phyloP scores from a whole-genome alignment of 2,329 filamentous ascomycete species.

The Penicillium freii region DNA sequence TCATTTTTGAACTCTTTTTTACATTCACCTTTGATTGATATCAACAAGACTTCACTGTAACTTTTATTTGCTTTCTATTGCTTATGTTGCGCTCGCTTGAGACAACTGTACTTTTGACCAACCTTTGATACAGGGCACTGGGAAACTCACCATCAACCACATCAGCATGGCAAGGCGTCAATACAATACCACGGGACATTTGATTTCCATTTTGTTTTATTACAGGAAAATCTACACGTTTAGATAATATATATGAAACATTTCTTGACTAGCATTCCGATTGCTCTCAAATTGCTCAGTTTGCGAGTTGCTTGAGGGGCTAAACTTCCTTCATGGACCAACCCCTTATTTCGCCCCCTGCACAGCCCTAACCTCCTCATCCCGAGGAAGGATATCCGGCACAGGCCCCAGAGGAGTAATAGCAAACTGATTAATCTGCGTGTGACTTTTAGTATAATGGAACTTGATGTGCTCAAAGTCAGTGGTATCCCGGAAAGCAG shows the following conservation, averaged over 20 bases:
- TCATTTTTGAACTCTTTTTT: neutral
- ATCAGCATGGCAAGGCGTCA: conserved; percentile 37
- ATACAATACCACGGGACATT: conserved; percentile 27
- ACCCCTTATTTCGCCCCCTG: conserved; percentile 11
- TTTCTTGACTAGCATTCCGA: neutral
- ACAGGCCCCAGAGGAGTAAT: conserved; percentile 85
- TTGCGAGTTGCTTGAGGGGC: neutral
- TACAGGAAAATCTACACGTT: conserved; percentile 1
- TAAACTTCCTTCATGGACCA: neutral
- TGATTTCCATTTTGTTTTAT: conserved; percentile 19
- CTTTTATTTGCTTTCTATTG: neutral
- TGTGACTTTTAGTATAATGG: conserved; percentile 66
- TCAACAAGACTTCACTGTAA: conserved; percentile 1
- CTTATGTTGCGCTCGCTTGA: conserved; percentile 5
- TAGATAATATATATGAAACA: neutral
- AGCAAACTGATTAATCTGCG: conserved; percentile 61
- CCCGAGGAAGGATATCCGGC: conserved; percentile 74
- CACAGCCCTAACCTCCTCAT: conserved; percentile 65
- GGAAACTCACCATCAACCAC: conserved; percentile 16
- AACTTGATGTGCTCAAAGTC: conserved; percentile 95
- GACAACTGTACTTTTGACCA: conserved; percentile 6
- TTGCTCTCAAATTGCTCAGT: neutral
- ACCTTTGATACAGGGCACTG: conserved; percentile 10
- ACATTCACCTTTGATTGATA: conserved; percentile 6
- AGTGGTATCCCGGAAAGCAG: conserved; percentile 77